Conservation (phyloP, 352 stramenopile species). For the Labyrinthula sp. region DNA sequence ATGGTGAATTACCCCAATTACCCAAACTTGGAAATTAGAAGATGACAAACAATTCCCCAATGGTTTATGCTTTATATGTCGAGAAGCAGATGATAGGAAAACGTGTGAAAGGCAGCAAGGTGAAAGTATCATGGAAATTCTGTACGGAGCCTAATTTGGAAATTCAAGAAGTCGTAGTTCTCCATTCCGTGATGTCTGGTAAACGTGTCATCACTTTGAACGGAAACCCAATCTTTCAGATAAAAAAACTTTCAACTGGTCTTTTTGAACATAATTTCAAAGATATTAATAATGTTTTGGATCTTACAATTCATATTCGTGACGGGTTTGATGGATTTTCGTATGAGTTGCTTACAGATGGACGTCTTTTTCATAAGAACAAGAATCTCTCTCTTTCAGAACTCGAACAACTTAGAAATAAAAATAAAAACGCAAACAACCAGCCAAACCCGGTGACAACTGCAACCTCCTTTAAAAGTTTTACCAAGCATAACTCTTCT, state of each 20-base stretch:
- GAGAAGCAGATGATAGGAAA: conserved; percentile 29
- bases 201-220: conserved; percentile 27
- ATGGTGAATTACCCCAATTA: too few species aligned
- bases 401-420: too few species aligned
- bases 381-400: too few species aligned
- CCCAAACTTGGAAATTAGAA: too few species aligned
- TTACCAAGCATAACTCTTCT: too few species aligned
- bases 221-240: conserved; percentile 14
- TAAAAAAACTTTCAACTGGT: conserved; percentile 24
- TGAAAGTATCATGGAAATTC: conserved; percentile 29
- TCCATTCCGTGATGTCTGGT: conserved; percentile 20
- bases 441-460: too few species aligned
- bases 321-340: conserved; percentile 24
- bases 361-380: conserved; percentile 11
- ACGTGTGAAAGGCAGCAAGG: conserved; percentile 24
- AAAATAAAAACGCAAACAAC: too few species aligned
- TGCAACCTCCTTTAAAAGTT: too few species aligned
- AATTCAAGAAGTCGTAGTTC: conserved; percentile 23
- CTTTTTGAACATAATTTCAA: conserved; percentile 19
- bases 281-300: conserved; percentile 4
- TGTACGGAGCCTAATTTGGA: conserved; percentile 12
- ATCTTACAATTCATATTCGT: conserved; percentile 17
- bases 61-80: conserved; percentile 28
- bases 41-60: too few species aligned
- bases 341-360: conserved; percentile 23